A percentile compares a stretch with the other conserved stretches of the same genome.
phyloP scores from a whole-genome alignment of 2,329 filamentous ascomycete genomes.

The Sporothrix globosa region DNA sequence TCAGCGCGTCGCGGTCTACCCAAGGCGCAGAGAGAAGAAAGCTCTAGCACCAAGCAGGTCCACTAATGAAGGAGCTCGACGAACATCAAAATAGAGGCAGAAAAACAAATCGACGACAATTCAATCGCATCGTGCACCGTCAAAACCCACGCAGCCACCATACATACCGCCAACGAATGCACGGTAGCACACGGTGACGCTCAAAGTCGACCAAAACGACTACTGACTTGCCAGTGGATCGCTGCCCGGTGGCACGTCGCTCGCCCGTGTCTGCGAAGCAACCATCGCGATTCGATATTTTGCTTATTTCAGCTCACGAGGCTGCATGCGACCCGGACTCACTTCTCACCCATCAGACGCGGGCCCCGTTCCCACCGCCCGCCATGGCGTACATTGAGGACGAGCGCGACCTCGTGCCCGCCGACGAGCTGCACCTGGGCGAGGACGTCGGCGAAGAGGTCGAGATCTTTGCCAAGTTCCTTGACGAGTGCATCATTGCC shows the following conservation, averaged over 20 bases:
- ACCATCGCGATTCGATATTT: slow-evolving; percentile 10
- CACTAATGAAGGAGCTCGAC: slow-evolving; percentile 19
- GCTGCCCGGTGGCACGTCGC: background rate
- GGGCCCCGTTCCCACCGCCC: background rate
- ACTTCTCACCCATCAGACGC: background rate
- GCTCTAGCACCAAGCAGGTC: slow-evolving; percentile 10
- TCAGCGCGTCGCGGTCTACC: slow-evolving; percentile 26
- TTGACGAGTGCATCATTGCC: slow-evolving; percentile 71
- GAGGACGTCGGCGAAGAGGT: slow-evolving; percentile 73
- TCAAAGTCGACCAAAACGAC: background rate
- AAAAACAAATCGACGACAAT: slow-evolving; percentile 8
- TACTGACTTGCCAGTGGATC: background rate
- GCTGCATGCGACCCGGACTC: background rate
- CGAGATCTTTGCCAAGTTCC: slow-evolving; percentile 79
- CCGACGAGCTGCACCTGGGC: slow-evolving; percentile 41
- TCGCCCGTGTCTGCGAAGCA: background rate
- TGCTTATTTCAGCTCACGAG: background rate
- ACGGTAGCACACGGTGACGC: background rate
- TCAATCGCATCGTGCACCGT: slow-evolving; percentile 3
- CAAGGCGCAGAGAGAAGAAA: slow-evolving; percentile 16
- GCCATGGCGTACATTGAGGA: slow-evolving; percentile 42
- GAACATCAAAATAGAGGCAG: slow-evolving; percentile 21
- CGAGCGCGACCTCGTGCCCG: slow-evolving; percentile 43
- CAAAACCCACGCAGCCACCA: slow-evolving; percentile 12
- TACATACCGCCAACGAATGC: background rate